Conservation (phyloP, 257 asterid species). For the Osmanthus fragrans region DNA sequence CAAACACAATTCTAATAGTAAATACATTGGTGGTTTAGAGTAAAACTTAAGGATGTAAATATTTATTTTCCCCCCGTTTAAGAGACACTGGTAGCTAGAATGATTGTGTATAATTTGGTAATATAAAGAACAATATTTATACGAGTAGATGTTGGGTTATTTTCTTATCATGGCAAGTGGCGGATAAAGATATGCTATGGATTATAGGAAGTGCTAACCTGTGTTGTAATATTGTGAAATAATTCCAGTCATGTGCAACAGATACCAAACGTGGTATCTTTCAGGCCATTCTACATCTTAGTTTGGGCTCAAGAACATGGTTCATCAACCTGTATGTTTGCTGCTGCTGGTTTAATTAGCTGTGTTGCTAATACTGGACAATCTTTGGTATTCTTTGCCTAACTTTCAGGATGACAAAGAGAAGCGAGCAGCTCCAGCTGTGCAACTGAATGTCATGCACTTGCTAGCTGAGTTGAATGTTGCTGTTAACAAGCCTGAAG, state of each 20-base stretch:
- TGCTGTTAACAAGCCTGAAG: slow-evolving; percentile 50
- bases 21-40: neutral
- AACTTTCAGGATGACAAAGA: slow-evolving; percentile 77
- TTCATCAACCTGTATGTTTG: slow-evolving; percentile 10
- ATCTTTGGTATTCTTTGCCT: slow-evolving; percentile 23
- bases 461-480: slow-evolving; percentile 54
- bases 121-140: slow-evolving; percentile 4
- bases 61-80: neutral
- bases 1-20: neutral
- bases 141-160: neutral
- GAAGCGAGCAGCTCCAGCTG: slow-evolving; percentile 67
- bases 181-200: slow-evolving; percentile 5
- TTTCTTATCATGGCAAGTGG: slow-evolving; percentile 2
- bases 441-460: slow-evolving; percentile 82
- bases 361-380: slow-evolving; percentile 8
- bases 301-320: slow-evolving; percentile 10
- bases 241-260: slow-evolving; percentile 18
- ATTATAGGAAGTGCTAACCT: slow-evolving; percentile 19
- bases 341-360: slow-evolving; percentile 21
- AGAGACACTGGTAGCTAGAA: neutral
- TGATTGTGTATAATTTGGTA: neutral
- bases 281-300: slow-evolving; percentile 10
- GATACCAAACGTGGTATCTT: neutral
- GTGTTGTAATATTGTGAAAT: neutral
- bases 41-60: neutral